Conservation (phyloP, 176 grass and related monocot genomes). For the sorghum (Sorghum bicolor) region Sorghum_bicolor_NCBIv3 NC_012876.2:63962001-63962500, state of each 20-base stretch:
- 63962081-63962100: slow-evolving; percentile 56
- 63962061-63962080: slow-evolving; percentile 59
- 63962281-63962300: background rate
- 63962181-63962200: background rate
- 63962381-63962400: background rate
- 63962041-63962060: slow-evolving; percentile 78
- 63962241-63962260: slow-evolving; percentile 18
- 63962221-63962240: background rate
- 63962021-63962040: slow-evolving; percentile 96
- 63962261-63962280: slow-evolving; percentile 21
- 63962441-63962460: background rate
- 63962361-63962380: background rate
- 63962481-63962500: background rate
- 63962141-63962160: background rate
- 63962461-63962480: background rate
- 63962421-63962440: background rate
- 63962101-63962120: slow-evolving; percentile 37
- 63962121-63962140: slow-evolving; percentile 45
- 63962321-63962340: background rate
- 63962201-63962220: slow-evolving; percentile 8
- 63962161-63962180: background rate
- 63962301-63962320: background rate
- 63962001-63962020: slow-evolving; percentile 59
- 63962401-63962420: background rate
- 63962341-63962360: background rate